phyloP scores from a whole-genome alignment of 2,329 filamentous ascomycete genomes.

The Cladobotryum protrusum region DNA sequence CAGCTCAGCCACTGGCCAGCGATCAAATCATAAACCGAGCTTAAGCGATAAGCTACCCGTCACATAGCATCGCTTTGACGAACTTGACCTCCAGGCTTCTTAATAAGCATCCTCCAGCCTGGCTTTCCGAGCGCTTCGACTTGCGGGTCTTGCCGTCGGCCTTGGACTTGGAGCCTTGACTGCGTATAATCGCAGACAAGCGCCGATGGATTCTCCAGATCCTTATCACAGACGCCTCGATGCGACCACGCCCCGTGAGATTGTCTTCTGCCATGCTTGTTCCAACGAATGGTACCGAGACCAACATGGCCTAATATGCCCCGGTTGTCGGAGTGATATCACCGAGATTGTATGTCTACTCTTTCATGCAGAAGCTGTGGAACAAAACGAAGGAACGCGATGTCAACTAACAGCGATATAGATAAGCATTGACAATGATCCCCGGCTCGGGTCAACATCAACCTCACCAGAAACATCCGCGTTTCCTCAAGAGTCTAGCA shows the following conservation, averaged over 20 bases:
- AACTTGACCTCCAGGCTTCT: slow-evolving; percentile 1
- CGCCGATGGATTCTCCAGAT: slow-evolving; percentile 32
- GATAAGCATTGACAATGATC: slow-evolving; percentile 55
- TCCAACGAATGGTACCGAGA: slow-evolving; percentile 73
- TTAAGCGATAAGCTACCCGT: not conserved
- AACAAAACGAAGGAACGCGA: not conserved
- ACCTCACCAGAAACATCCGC: slow-evolving; percentile 25
- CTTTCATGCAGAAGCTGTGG: not conserved
- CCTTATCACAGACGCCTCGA: slow-evolving; percentile 38
- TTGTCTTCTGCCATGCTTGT: slow-evolving; percentile 84
- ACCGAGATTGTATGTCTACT: slow-evolving; percentile 70
- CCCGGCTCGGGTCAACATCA: slow-evolving; percentile 37
- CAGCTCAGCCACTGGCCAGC: too few species aligned
- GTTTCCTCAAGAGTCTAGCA: slow-evolving; percentile 2
- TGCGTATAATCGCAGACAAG: slow-evolving; percentile 45
- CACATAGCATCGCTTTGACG: not conserved
- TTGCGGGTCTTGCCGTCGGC: slow-evolving; percentile 50
- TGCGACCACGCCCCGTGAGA: slow-evolving; percentile 51
- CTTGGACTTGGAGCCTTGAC: slow-evolving; percentile 53
- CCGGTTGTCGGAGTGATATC: slow-evolving; percentile 69
- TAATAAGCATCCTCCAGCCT: slow-evolving; percentile 32
- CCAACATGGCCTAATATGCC: slow-evolving; percentile 63
- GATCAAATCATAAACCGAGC: not conserved
- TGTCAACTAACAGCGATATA: slow-evolving; percentile 20
- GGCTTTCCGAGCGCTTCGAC: slow-evolving; percentile 51